A percentile compares a stretch with the other conserved stretches of the same genome.
phyloP scores from a whole-genome alignment of 2,329 filamentous ascomycete genomes.

The Neurospora sp. region DNA sequence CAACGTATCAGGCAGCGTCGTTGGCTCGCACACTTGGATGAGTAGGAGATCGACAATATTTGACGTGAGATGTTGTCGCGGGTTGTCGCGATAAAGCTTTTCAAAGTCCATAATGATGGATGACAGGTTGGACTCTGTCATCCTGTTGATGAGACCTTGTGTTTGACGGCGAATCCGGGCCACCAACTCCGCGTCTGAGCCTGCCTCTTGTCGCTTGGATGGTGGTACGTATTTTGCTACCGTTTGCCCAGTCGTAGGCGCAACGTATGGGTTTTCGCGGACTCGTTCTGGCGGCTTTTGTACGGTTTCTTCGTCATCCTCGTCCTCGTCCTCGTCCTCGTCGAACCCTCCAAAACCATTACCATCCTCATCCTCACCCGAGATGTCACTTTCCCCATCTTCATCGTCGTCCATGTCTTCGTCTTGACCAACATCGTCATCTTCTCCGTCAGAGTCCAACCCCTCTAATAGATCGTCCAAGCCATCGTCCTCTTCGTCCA shows the following conservation, averaged over 20 bases:
- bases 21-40: slow-evolving; percentile 68
- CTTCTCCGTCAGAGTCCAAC: slow-evolving; percentile 20
- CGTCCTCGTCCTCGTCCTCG: slow-evolving; percentile 23
- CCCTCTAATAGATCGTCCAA: slow-evolving; percentile 18
- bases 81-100: slow-evolving; percentile 70
- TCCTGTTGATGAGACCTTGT: slow-evolving; percentile 82
- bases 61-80: slow-evolving; percentile 80
- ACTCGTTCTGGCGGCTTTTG: slow-evolving; percentile 33
- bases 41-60: slow-evolving; percentile 69
- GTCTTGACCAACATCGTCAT: slow-evolving; percentile 21
- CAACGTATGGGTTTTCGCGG: slow-evolving; percentile 81
- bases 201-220: slow-evolving; percentile 57
- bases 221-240: slow-evolving; percentile 79
- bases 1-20: slow-evolving; percentile 75
- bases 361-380: slow-evolving; percentile 20
- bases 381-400: slow-evolving; percentile 24
- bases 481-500: slow-evolving; percentile 14
- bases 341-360: slow-evolving; percentile 32
- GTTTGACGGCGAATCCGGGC: slow-evolving; percentile 65
- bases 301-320: slow-evolving; percentile 20
- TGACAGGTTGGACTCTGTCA: slow-evolving; percentile 83
- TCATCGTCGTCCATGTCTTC: slow-evolving; percentile 18
- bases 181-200: slow-evolving; percentile 56
- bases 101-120: slow-evolving; percentile 77
- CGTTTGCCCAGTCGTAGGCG: slow-evolving; percentile 45